These are phyloP conservation scores for Abrus precatorius DNA, from an alignment of 306 rosid genomes.

Conservation along the genomic window DNA sequence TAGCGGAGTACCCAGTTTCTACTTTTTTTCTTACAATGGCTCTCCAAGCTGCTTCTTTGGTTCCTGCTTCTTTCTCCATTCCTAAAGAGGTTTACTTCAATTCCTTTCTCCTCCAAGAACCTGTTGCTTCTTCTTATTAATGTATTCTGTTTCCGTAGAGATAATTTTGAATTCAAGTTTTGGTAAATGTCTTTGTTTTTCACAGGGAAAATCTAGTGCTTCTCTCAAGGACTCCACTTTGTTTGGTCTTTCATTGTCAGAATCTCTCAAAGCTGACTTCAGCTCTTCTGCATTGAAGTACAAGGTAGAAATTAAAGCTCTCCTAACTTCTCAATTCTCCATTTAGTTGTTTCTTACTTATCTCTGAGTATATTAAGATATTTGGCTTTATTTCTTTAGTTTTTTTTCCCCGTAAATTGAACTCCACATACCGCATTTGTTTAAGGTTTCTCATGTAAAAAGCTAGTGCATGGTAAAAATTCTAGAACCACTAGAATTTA, in stretches of 20 bases:
- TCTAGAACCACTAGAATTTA: background rate
- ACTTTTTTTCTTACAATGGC: constrained; percentile 44
- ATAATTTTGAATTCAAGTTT: constrained; percentile 19
- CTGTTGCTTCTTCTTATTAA: background rate
- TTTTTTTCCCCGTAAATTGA: too few species aligned
- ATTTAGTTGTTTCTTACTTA: constrained; percentile 9
- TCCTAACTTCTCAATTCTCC: constrained; percentile 12
- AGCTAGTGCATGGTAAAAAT: background rate
- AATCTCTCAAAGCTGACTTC: constrained; percentile 73
- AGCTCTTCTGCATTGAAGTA: constrained; percentile 74
- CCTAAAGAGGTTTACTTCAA: constrained; percentile 58
- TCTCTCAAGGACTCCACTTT: constrained; percentile 78
- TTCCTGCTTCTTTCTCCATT: constrained; percentile 60
- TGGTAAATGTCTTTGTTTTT: constrained; percentile 26
- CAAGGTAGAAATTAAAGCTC: constrained; percentile 64
- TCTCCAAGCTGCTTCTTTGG: constrained; percentile 57
- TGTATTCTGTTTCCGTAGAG: background rate
- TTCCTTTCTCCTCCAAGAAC: background rate
- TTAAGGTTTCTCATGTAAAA: constrained; percentile 22
- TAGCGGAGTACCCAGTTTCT: constrained; percentile 5
- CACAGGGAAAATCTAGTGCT: constrained; percentile 73
- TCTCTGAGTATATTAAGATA: background rate
- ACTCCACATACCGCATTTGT: background rate
- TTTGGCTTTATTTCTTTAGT: constrained; percentile 1
- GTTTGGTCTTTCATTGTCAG: constrained; percentile 84